These are phyloP conservation scores for Purshia tridentata DNA, from an alignment of 306 rosid species.

Conservation along the genomic window DNA sequence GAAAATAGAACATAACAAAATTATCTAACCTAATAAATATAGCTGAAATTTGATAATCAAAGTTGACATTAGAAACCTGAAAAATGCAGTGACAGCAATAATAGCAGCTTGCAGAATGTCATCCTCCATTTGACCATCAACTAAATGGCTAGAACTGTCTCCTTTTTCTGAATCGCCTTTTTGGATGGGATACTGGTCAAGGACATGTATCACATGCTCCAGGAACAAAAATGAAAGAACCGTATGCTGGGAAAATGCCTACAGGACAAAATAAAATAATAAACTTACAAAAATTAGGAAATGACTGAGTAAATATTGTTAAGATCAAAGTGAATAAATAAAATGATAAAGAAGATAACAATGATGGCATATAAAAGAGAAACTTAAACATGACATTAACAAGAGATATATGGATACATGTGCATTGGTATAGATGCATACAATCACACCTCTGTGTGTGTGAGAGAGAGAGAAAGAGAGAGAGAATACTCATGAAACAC, in stretches of 20 bases:
- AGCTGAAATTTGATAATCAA: slow-evolving; percentile 17
- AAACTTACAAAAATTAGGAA: neutral
- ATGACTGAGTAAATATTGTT: neutral
- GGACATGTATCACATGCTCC: slow-evolving; percentile 75
- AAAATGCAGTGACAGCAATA: slow-evolving; percentile 88
- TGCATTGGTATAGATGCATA: neutral
- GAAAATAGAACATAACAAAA: slow-evolving; percentile 23
- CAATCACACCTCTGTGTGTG: neutral
- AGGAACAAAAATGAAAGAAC: slow-evolving; percentile 74
- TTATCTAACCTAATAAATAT: slow-evolving; percentile 19
- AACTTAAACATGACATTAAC: neutral
- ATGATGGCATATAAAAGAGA: neutral
- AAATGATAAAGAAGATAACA: neutral
- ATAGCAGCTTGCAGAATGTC: slow-evolving; percentile 80
- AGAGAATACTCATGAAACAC: neutral
- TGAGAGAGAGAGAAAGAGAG: neutral
- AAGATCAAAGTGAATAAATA: neutral
- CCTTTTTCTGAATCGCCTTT: slow-evolving; percentile 56
- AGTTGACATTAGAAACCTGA: slow-evolving; percentile 54
- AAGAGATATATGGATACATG: neutral
- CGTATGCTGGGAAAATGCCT: slow-evolving; percentile 95
- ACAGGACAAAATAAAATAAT: slow-evolving; percentile 21
- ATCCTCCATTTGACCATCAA: slow-evolving; percentile 59
- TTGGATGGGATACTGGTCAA: slow-evolving; percentile 62
- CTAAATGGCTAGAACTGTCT: slow-evolving; percentile 49